phyloP scores from a whole-genome alignment of 1,284 basidiomycete species.

The Malassezia dermatis region DNA sequence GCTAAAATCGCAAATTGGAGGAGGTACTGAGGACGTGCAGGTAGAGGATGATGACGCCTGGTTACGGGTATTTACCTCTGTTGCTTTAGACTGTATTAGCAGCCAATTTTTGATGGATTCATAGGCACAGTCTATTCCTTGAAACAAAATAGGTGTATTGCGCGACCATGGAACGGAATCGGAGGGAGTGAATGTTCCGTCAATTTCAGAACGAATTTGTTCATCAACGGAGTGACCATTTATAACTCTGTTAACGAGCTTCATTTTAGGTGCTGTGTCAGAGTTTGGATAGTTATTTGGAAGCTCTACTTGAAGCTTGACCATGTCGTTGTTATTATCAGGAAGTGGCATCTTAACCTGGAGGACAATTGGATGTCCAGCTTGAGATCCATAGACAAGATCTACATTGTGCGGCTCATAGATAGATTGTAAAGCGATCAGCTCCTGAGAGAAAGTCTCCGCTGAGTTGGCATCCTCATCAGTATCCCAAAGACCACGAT shows the following conservation, averaged over 20 bases:
- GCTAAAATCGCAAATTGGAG: neutral
- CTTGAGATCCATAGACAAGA: constrained; percentile 34
- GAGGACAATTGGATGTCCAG: constrained; percentile 14
- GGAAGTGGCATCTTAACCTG: neutral
- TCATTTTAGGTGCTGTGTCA: neutral
- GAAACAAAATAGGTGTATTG: constrained; percentile 43
- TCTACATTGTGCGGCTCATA: constrained; percentile 32
- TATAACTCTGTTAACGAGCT: constrained; percentile 5
- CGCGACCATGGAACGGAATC: constrained; percentile 16
- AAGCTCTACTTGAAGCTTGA: neutral
- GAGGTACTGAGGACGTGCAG: neutral
- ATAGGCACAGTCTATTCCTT: constrained; percentile 44
- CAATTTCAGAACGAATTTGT: neutral
- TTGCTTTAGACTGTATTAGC: constrained; percentile 6
- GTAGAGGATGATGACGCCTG: no score
- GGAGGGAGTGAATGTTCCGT: neutral
- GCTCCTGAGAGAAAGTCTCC: constrained; percentile 5
- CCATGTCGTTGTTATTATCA: neutral
- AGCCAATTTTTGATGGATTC: constrained; percentile 37
- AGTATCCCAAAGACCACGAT: neutral
- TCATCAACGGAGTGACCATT: constrained; percentile 7
- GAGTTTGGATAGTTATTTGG: constrained; percentile 4
- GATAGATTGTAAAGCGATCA: constrained; percentile 35
- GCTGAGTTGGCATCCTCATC: neutral
- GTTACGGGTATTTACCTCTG: neutral